Evolutionary conservation across 306 rosid genomes (phyloP), one percentile per base, ranked within the genome.

Genomic region (Cicer yamashitae): DNA sequence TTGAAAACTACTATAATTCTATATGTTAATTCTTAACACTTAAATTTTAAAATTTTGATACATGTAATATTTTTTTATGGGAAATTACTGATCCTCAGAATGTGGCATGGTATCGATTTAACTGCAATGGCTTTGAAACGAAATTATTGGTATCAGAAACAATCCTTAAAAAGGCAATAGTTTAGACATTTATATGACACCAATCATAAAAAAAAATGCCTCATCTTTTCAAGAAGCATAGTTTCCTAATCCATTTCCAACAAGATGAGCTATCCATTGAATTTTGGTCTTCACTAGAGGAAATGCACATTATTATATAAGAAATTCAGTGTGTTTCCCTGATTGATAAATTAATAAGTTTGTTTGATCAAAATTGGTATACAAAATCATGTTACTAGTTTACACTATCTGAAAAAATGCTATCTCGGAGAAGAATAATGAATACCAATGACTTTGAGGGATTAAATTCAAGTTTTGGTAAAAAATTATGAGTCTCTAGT

Each of bases 1-100:
- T 59, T 81, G 44, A 13, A 30, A 74, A 50, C 76, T 39, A 39
- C 59, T 59, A 51, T 39, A 25, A 58, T 64, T 34, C 59, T 63
- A 53, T 46, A 8, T 61, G 10, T 14, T 51, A 51, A 51, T 51
- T 25, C 34, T 25, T 8, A 1, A 17, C 43, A 18, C 39, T 10
- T 5, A 17, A 44, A 10, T 9, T 10, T 10, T 18, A 38, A 38
- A 59, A 18, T 58, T 37, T 70, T 56, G 30, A 41, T 15, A 66
- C 46, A 17, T 9, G 14, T 47, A 47, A 64, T 37, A 53, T 10
- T 34, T 69, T 53, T 59, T 39, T 39, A 14, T 48, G 20, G 51
- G 40, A 39, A 15, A 40, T 40, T 53, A 7, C 40, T 6, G 8
- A 5, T 71, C 7, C 7, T 53, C 40, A 40, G 18, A 34, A 51